Evolutionary conservation across 2,329 filamentous ascomycete genomes (phyloP), one percentile per base, ranked within the genome.

Genomic region (Aspergillus spinulosporus): DNA sequence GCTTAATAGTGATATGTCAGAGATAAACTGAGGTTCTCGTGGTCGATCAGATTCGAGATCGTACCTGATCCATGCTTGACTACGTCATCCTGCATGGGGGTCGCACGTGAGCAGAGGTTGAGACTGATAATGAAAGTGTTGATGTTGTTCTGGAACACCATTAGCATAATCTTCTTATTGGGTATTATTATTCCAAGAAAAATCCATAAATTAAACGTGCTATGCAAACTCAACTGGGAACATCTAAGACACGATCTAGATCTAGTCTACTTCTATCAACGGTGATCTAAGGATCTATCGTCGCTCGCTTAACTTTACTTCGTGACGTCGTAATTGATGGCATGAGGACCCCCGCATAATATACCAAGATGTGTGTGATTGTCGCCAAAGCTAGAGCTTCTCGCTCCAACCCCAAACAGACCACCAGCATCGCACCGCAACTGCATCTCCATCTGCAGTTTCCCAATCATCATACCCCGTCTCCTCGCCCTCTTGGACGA

Each of bases 401-500:
- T 74, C 70, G 51, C 68, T 72, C 74, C 74, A 76, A 34, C 68
- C 71, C 77, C 77, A 79, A 21, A 78, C 66, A 14, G 75, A 77
- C 76, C 76, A 79, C 76, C 76, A 79, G 60, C 77, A 79, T 34
- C 69, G 68, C 6, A 79, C 76, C 45, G 74, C 75, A 21, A 76
- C 60, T 11, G 71, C 73, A 14, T 68, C 67, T 40, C 76, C 76
- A 62, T 75, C 73, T 4, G 68, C 71, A 31, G 66, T 64, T 59
- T 77, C 73, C 78, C 78, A 80, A 57, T 80, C 78, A 59, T 80
- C 78, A 54, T 76, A 76, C 1, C 78, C 78, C 3, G 66, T 64
- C 59, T 80, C 77, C 47, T 76, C 68, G 2, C 76, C 77, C 52
- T 79, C 73, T 52, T 75, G 71, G 83, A 88, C 62, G 2, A 86